These are phyloP conservation scores for Penicillium sp. DNA, from an alignment of 2,329 filamentous ascomycete genomes.

Conservation along the genomic window DNA sequence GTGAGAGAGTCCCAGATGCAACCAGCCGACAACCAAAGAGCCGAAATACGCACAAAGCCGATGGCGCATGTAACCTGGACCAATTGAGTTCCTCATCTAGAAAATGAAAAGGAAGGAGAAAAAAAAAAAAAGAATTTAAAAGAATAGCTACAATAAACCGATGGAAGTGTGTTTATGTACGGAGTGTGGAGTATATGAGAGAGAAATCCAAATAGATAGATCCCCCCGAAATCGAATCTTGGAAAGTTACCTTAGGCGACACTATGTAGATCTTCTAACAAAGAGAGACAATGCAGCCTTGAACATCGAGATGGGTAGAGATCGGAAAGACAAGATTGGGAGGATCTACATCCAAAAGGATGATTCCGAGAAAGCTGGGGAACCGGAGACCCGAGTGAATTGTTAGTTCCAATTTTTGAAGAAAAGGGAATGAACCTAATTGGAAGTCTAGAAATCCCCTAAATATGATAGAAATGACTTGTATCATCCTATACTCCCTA, in stretches of 20 bases:
- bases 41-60: not conserved
- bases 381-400: not conserved
- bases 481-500: not conserved
- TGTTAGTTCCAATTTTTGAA: not conserved
- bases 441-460: not conserved
- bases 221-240: not conserved
- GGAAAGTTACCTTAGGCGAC: not conserved
- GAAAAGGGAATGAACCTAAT: not conserved
- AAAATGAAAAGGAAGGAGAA: not conserved
- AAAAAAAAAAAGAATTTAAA: not conserved
- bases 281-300: not conserved
- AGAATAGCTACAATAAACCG: not conserved
- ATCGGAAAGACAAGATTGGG: conserved; percentile 1
- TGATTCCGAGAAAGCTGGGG: not conserved
- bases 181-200: not conserved
- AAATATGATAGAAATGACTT: not conserved
- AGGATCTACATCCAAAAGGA: not conserved
- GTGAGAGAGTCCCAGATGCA: not conserved
- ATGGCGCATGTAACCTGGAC: not conserved
- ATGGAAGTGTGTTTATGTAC: no score
- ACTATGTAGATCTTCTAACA: not conserved
- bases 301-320: not conserved
- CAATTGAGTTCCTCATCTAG: not conserved
- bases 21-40: not conserved
- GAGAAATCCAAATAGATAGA: not conserved